Base-by-base conservation (phyloP, 805 yeast genomes). In the Brettanomyces sp. region DNA sequence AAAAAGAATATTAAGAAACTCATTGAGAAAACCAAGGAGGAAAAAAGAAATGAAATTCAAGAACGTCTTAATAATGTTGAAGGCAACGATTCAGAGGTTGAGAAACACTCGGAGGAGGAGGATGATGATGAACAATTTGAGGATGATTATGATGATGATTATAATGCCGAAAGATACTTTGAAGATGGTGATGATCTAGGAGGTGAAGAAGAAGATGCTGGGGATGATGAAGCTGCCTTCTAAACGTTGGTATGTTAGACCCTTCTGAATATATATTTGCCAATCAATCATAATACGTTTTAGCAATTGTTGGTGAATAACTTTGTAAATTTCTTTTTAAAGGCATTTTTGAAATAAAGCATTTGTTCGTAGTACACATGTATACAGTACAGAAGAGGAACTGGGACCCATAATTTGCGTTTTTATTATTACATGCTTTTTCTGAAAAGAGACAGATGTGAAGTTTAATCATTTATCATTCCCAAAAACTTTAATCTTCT, bases 101-200 rank as follows among this genome's bases (percentile, higher is more conserved):
- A 65, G 5, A 70, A 62, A 5, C 73, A 69, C 14, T 72, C 65
- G 32, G 79, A 72, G 37, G 76, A 65, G 9, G 82, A 77, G 21
- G 84, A 77, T n/a, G 65, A 68, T 41, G 87, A 82, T 54, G 88
- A 82, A 50, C 85, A 81, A 49, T 76, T 73, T 52, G 83, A 79
- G 49, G 88, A 81, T 51, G 84, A 82, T 46, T 88, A 82, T 24
- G 89, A 83, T 53, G 86, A 80, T 56, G 88, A 82, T 59, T 83
- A 83, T 56, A 83, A 83, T 55, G 91, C 91, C 7, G 91, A 83
- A 54, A 79, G 78, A 62, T 83, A 83, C 63, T 83, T 83, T 56
- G 89, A 83, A 57, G 82, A 76, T 52, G 84, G 82, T 39, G 86
- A 82, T 51, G 83, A 79, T 44, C 80, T 75, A 37, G 72, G 60